Evolutionary conservation across 2,329 filamentous ascomycete genomes (phyloP), one percentile per base, ranked within the genome.

Genomic region (Sphaerostilbella broomeana): DNA sequence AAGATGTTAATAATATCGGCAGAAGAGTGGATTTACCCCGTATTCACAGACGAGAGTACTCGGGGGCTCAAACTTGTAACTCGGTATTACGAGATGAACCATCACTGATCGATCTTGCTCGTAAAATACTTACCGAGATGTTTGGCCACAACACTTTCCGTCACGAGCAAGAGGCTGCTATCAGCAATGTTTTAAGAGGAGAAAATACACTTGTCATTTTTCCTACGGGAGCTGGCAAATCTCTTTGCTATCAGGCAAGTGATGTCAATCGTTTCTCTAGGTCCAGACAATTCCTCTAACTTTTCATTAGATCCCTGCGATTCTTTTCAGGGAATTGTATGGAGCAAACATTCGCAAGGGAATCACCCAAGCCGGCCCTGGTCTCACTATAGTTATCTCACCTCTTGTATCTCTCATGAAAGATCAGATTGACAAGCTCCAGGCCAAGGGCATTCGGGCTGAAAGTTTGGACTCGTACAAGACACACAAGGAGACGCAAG

Each of bases 321-420:
- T 73, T 29, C 67, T 68, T 0, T 72, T 73, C 24, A 59, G 12
- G 22, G 12, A 24, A 24, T 12, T 24, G 12, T 24, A 24, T 7
- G 22, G 6, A 24, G 7, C 22, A 6, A 24, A 24, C 7, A 6
- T 7, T 24, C 6, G 22, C 22, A 6, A 24, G 22, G 12, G 12
- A 12, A 64, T 36, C 51, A 1, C n/a, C n/a, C n/a, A n/a, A n/a
- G 54, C 53, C 3, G 60, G 64, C 13, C 54, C 60, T 9, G 76
- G 72, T 5, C 67, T 77, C 45, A 77, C 72, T 1, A 63, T 78
- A 5, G 70, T 77, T 3, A 70, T 77, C 2, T 77, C 71, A 0
- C 73, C 73, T 0, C 55, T 77, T 3, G 72, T 77, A 36, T 72
- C 72, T 2, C 50, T 78, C 38, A 77, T 77, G 73, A 78, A 78